These are phyloP conservation scores for Citeromyces hawaiiensis DNA, from an alignment of 1,139 yeast species.

Conservation along the genomic window DNA sequence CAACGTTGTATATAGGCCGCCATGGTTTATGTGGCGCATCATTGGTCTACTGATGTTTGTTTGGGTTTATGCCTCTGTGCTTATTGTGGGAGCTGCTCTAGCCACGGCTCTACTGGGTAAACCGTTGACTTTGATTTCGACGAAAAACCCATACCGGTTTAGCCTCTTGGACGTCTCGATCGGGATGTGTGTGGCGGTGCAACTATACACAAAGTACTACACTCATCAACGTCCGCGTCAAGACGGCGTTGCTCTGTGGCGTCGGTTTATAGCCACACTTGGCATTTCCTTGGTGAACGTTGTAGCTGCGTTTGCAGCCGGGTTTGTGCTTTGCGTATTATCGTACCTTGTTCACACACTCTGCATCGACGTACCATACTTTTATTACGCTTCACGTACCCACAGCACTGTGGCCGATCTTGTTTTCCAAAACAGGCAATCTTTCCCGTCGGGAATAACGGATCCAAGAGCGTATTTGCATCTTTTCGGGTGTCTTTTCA, in stretches of 20 bases:
- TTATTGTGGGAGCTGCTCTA: constrained; percentile 19
- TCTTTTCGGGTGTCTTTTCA: background rate
- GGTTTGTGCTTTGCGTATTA: background rate
- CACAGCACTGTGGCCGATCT: background rate
- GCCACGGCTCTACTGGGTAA: background rate
- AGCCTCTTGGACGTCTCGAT: background rate
- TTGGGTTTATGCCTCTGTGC: constrained; percentile 57
- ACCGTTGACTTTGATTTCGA: background rate
- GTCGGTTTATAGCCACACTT: background rate
- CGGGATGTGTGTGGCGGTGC: constrained; percentile 1
- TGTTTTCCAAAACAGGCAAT: background rate
- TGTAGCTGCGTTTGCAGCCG: background rate
- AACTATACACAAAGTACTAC: background rate
- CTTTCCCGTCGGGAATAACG: background rate
- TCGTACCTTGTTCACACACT: background rate
- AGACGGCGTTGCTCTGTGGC: background rate
- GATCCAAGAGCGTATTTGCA: background rate
- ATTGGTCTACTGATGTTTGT: constrained; percentile 39
- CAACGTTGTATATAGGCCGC: constrained; percentile 79
- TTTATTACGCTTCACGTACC: background rate
- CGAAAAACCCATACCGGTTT: background rate
- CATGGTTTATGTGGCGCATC: constrained; percentile 51
- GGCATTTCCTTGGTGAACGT: background rate
- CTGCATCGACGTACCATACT: background rate
- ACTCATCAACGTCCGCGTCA: background rate